Percentiles rank a stretch among this genome's conserved stretches.
Conservation (phyloP, 352 stramenopile species). For the Pythium angustatum region DNA sequence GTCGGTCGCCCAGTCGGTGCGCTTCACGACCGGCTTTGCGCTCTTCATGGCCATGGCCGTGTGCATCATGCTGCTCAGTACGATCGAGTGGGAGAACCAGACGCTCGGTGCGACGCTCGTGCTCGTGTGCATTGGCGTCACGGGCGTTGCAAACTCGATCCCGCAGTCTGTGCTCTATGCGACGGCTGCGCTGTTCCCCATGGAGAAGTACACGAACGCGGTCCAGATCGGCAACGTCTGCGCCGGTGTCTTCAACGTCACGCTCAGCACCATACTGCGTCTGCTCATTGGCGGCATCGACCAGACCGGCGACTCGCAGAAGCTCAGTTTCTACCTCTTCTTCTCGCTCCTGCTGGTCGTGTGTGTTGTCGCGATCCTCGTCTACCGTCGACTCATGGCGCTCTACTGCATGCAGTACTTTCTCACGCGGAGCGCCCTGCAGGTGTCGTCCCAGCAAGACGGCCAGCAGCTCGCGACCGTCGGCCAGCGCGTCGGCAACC, state of each 20-base stretch:
- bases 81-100: conserved; percentile 47
- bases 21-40: conserved; percentile 50
- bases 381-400: conserved; percentile 42
- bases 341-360: conserved; percentile 60
- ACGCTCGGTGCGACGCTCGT: conserved; percentile 53
- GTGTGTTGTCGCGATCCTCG: conserved; percentile 40
- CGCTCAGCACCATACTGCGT: conserved; percentile 49
- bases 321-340: conserved; percentile 61
- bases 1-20: conserved; percentile 40
- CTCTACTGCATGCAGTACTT: conserved; percentile 54
- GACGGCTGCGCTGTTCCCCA: conserved; percentile 57
- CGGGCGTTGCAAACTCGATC: conserved; percentile 57
- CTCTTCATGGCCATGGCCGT: conserved; percentile 60
- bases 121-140: conserved; percentile 57
- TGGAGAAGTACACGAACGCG: conserved; percentile 61
- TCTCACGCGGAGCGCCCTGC: too few relatives aligned
- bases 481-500: conserved; percentile 33
- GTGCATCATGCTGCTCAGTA: conserved; percentile 64
- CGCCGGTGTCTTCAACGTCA: conserved; percentile 61
- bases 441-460: too few relatives aligned
- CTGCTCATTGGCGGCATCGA: conserved; percentile 45
- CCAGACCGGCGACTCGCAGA: conserved; percentile 37
- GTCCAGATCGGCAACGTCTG: conserved; percentile 63
- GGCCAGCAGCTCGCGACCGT: conserved; percentile 34
- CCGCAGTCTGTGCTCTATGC: conserved; percentile 64